Conservation (phyloP, 2,329 filamentous ascomycete genomes). For the Graphium sp. region DNA sequence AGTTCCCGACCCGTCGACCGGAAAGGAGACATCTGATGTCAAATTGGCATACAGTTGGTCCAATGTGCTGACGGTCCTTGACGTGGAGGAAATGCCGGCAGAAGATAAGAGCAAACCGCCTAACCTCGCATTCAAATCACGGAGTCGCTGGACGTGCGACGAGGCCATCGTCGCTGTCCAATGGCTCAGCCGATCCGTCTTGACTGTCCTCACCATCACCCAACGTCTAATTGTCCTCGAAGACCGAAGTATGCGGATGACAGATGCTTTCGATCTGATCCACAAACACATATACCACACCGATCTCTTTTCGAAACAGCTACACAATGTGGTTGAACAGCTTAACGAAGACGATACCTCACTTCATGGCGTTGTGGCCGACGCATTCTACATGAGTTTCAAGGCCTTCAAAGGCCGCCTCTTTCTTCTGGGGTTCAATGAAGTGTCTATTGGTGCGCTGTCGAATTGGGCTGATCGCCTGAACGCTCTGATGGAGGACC, state of each 20-base stretch:
- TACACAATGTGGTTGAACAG: conserved; percentile 73
- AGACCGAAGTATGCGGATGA: conserved; percentile 75
- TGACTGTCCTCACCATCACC: conserved; percentile 84
- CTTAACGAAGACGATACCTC: conserved; percentile 73
- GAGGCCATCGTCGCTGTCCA: conserved; percentile 94
- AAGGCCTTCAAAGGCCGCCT: conserved; percentile 86
- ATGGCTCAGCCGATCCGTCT: conserved; percentile 86
- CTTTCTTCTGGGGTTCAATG: conserved; percentile 87
- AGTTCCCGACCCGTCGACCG: conserved; percentile 46
- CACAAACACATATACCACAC: conserved; percentile 84
- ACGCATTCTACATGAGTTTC: conserved; percentile 97
- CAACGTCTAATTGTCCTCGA: conserved; percentile 87
- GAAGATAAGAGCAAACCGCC: conserved; percentile 64
- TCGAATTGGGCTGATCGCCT: conserved; percentile 96
- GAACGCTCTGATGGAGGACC: conserved; percentile 85
- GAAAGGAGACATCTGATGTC: conserved; percentile 55
- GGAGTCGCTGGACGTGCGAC: conserved; percentile 82
- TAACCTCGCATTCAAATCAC: conserved; percentile 60
- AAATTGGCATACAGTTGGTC: conserved; percentile 98
- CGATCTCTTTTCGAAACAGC: conserved; percentile 77
- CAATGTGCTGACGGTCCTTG: conserved; percentile 85
- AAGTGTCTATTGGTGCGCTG: conserved; percentile 74
- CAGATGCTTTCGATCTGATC: conserved; percentile 83
- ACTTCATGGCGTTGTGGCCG: conserved; percentile 90
- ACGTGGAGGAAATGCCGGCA: conserved; percentile 57